These are phyloP conservation scores for Aegle marmelos DNA, from an alignment of 345 rosid genomes.

Conservation along the genomic window DNA sequence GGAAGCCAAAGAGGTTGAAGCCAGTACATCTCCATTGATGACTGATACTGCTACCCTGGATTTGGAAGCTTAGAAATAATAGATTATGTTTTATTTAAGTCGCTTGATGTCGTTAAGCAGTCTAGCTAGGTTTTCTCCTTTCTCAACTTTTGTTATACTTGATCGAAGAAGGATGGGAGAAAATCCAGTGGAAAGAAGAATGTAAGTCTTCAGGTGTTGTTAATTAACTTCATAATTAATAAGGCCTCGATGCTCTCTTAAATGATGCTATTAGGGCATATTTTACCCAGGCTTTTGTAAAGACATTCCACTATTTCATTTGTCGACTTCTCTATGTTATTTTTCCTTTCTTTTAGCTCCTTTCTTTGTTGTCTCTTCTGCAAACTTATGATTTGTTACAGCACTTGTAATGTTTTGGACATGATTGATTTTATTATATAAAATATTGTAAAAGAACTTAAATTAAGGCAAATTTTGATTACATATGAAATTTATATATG, in stretches of 20 bases:
- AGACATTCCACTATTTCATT: too few species aligned
- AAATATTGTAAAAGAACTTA: too few species aligned
- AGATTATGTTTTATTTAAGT: not conserved
- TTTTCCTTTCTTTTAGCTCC: too few species aligned
- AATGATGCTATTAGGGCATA: too few species aligned
- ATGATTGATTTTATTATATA: too few species aligned
- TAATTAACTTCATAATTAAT: not conserved
- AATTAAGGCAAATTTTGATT: too few species aligned
- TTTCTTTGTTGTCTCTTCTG: too few species aligned
- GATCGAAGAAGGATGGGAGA: not conserved
- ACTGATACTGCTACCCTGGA: slow-evolving; percentile 46
- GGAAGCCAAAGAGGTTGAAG: slow-evolving; percentile 54
- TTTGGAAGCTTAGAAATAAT: not conserved
- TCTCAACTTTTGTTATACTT: not conserved
- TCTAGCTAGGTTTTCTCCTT: not conserved
- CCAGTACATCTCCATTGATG: slow-evolving; percentile 35
- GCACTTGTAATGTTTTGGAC: too few species aligned
- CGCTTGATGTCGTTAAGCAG: not conserved
- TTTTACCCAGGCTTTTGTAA: too few species aligned
- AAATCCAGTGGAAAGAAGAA: not conserved
- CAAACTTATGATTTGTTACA: too few species aligned
- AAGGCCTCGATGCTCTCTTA: not conserved
- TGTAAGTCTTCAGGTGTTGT: not conserved
- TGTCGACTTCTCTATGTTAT: too few species aligned
- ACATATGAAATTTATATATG: too few species aligned